These are phyloP conservation scores for Chrysophaeum taylorii DNA, from an alignment of 352 stramenopile genomes.

Conservation along the genomic window DNA sequence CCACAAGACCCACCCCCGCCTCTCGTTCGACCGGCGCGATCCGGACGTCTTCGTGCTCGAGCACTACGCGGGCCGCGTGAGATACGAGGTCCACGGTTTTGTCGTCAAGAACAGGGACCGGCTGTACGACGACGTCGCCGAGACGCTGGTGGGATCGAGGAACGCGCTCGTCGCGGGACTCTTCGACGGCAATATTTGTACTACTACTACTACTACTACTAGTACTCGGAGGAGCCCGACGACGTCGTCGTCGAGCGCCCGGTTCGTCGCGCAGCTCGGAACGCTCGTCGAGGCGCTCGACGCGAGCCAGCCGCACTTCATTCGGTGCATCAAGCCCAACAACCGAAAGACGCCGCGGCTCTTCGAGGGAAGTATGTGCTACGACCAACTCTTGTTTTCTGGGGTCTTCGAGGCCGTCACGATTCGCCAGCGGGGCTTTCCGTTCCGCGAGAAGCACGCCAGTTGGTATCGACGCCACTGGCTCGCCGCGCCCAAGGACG, in stretches of 20 bases:
- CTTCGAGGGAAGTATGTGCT: slow-evolving; percentile 10
- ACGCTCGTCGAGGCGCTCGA: slow-evolving; percentile 78
- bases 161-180: slow-evolving; percentile 19
- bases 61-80: slow-evolving; percentile 21
- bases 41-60: slow-evolving; percentile 13
- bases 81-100: slow-evolving; percentile 17
- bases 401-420: slow-evolving; percentile 79
- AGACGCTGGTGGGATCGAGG: slow-evolving; percentile 14
- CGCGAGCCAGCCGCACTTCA: slow-evolving; percentile 83
- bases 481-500: too few species aligned
- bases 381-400: slow-evolving; percentile 42
- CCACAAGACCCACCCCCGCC: slow-evolving; percentile 57
- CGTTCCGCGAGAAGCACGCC: slow-evolving; percentile 69
- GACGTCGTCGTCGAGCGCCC: slow-evolving; percentile 21
- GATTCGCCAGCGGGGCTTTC: slow-evolving; percentile 73
- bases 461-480: slow-evolving; percentile 24
- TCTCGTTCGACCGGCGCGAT: slow-evolving; percentile 76
- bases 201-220: too few species aligned
- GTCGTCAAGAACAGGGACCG: slow-evolving; percentile 23
- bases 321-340: slow-evolving; percentile 87
- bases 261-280: slow-evolving; percentile 82
- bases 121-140: slow-evolving; percentile 13
- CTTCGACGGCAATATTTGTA: slow-evolving; percentile 22
- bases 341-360: slow-evolving; percentile 32
- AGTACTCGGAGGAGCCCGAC: background rate